Percentiles rank a stretch among this genome's conserved stretches.
Evolutionary conservation across 1,284 basidiomycete species (phyloP).

Genomic region (Leucoagaricus sp.): DNA sequence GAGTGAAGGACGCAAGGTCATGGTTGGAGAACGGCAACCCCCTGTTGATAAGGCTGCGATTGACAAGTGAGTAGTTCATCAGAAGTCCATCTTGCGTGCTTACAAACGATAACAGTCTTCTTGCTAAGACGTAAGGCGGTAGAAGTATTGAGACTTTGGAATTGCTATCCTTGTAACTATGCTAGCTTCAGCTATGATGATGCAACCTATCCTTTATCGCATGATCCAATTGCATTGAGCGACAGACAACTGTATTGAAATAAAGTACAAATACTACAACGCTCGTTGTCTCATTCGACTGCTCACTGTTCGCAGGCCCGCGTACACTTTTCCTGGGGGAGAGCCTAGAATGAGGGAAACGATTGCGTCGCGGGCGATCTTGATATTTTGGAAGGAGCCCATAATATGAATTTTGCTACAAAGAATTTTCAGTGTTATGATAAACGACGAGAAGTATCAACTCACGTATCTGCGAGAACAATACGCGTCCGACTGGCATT

Average conservation of each 20-base stretch:
- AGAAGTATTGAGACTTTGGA: not conserved
- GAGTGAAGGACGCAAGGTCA: slow-evolving; percentile 62
- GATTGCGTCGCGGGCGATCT: slow-evolving; percentile 93
- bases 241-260: not conserved
- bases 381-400: slow-evolving; percentile 96
- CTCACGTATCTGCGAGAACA: slow-evolving; percentile 94
- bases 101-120: not conserved
- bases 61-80: slow-evolving; percentile 52
- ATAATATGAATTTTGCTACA: slow-evolving; percentile 90
- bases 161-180: not conserved
- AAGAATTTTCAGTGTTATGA: slow-evolving; percentile 9
- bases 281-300: slow-evolving; percentile 92
- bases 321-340: slow-evolving; percentile 96
- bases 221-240: too few species aligned
- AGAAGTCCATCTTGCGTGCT: not conserved
- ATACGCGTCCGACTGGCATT: slow-evolving; percentile 95
- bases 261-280: slow-evolving; percentile 36
- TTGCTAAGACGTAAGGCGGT: not conserved
- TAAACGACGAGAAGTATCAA: slow-evolving; percentile 21
- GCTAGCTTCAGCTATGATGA: too few species aligned
- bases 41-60: slow-evolving; percentile 53
- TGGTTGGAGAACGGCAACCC: slow-evolving; percentile 70
- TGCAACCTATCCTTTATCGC: too few species aligned
- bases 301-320: slow-evolving; percentile 87
- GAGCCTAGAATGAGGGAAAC: slow-evolving; percentile 95